Percentiles rank a stretch among this genome's conserved stretches.
phyloP scores from a whole-genome alignment of 2,329 filamentous ascomycete genomes.

The Clonostachys rhizophaga region DNA sequence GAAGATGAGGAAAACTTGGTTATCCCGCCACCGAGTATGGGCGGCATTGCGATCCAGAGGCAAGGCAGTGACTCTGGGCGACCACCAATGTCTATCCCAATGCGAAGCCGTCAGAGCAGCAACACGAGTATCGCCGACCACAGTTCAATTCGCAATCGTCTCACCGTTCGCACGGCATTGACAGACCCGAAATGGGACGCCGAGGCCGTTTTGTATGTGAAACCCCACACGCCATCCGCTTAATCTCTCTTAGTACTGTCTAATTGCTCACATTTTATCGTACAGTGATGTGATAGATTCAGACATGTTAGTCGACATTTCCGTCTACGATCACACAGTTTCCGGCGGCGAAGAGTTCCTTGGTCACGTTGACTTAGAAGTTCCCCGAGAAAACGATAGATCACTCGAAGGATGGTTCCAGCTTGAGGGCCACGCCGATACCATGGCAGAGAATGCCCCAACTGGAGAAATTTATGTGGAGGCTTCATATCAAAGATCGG shows the following conservation, averaged over 20 bases:
- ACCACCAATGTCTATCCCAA: constrained; percentile 87
- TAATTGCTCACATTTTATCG: constrained; percentile 1
- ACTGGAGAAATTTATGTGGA: constrained; percentile 89
- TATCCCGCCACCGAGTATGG: constrained; percentile 40
- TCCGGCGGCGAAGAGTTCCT: constrained; percentile 86
- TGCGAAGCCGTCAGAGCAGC: constrained; percentile 95
- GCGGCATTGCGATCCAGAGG: constrained; percentile 58
- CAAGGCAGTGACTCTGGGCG: constrained; percentile 78
- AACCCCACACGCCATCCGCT: background rate
- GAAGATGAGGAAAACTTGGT: constrained; percentile 54
- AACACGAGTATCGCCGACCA: constrained; percentile 78
- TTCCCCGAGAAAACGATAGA: constrained; percentile 59
- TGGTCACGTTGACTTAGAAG: constrained; percentile 81
- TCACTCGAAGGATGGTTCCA: constrained; percentile 82
- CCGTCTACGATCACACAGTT: constrained; percentile 79
- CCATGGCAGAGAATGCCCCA: constrained; percentile 63
- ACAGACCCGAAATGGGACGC: constrained; percentile 95
- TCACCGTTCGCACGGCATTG: constrained; percentile 44
- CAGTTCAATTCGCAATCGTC: constrained; percentile 46
- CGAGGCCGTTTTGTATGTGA: constrained; percentile 84
- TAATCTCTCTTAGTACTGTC: background rate
- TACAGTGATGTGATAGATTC: constrained; percentile 89
- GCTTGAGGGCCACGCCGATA: constrained; percentile 71
- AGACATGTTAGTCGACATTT: constrained; percentile 86
- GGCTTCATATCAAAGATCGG: constrained; percentile 78